A percentile compares a stretch with the other conserved stretches of the same genome.
Evolutionary conservation across 805 yeast species (phyloP).

Genomic region (Pichia scutulata): DNA sequence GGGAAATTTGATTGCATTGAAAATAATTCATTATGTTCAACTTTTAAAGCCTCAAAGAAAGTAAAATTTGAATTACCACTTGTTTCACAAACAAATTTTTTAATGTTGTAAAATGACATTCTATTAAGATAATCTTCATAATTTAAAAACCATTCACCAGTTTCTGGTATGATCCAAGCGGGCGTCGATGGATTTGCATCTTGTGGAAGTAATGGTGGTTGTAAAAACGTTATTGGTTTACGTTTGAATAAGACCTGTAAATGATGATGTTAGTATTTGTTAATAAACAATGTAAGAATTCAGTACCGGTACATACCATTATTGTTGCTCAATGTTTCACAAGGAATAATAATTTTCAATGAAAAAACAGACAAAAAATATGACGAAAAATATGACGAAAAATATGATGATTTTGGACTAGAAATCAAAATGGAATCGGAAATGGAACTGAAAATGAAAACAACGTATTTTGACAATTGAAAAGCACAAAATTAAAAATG

Average conservation of each 20-base stretch:
- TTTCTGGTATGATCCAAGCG: conserved; percentile 77
- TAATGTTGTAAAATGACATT: conserved; percentile 63
- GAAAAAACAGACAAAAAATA: background rate
- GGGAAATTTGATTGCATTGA: conserved; percentile 81
- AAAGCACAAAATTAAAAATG: background rate
- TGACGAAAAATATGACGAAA: too few relatives aligned
- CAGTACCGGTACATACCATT: background rate
- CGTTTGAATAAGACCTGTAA: conserved; percentile 66
- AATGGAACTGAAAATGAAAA: background rate
- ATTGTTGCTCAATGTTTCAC: background rate
- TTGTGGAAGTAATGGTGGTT: conserved; percentile 47
- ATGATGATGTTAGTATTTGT: background rate
- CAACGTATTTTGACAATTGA: background rate
- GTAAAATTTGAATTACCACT: conserved; percentile 91
- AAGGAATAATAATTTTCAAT: background rate
- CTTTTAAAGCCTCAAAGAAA: conserved; percentile 77
- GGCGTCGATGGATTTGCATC: conserved; percentile 46
- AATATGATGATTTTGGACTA: background rate
- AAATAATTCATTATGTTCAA: conserved; percentile 56
- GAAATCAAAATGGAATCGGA: background rate
- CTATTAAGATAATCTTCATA: conserved; percentile 72
- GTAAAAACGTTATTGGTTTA: conserved; percentile 55
- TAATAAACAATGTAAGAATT: background rate
- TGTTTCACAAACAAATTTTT: conserved; percentile 89
- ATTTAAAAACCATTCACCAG: conserved; percentile 78